Base-by-base conservation (phyloP, 495 filamentous ascomycete species). In the Talaromyces wortmannii region DNA sequence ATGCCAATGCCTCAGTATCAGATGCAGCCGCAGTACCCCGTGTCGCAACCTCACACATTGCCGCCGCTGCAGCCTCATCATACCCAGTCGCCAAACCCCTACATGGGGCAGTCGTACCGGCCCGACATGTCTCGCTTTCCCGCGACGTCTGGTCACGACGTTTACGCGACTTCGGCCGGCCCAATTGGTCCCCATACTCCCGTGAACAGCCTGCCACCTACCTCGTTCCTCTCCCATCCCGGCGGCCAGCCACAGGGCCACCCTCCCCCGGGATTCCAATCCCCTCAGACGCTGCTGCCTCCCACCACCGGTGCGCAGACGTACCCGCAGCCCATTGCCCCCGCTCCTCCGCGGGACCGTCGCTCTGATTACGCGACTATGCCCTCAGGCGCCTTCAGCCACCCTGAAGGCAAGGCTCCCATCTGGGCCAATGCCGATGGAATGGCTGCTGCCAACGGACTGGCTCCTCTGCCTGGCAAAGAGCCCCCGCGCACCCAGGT, bases 401-500 rank as follows among this genome's bases (percentile, higher is more conserved):
- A 77, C 53, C 68, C 69, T 10, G 74, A 77, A 63, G 71, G 68
- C 56, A 77, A 75, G 61, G 60, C 61, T 45, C 68, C 69, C 55
- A 55, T 63, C 44, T 74, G 72, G 52, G 71, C 73, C 65, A 63
- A 61, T 31, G 63, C 64, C 7, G 74, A 75, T 11, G 59, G 58
- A 2, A 66, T 73, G 54, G 67, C 71, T 15, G 69, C 64, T 50
- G 66, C 65, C 17, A 77, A 77, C 45, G 74, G 74, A 52, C 59
- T 58, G 30, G 66, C 70, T 16, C 66, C 69, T 1, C 72, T 75
- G 52, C 71, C 61, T 46, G 59, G 67, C 15, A 53, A 53, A 61
- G 80, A 85, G 54, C 69, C 74, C 31, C 82, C 84, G 59, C 89
- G 90, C 3, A 90, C 87, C 4, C 91, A 95, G 69, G 91, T 96